These are phyloP conservation scores for Plasmodium falciparum DNA, from an alignment of 169 alveolate species.

Conservation along the genomic window DNA sequence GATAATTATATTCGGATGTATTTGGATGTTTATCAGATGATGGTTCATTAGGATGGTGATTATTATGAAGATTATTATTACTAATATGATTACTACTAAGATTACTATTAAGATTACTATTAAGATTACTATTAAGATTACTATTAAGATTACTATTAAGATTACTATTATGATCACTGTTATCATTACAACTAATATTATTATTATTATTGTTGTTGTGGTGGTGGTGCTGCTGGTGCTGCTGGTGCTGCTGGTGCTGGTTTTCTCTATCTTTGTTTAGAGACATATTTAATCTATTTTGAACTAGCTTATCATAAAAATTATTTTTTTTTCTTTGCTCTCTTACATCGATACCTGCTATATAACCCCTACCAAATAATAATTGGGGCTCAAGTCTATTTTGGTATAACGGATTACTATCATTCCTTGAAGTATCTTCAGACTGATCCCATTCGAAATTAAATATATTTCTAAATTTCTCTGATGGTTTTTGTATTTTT, in stretches of 20 bases:
- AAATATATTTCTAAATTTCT: conserved; percentile 90
- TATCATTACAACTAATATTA: too few species aligned
- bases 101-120: background rate
- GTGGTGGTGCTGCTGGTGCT: background rate
- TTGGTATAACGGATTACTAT: conserved; percentile 92
- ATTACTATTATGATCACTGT: too few species aligned
- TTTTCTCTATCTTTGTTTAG: conserved; percentile 15
- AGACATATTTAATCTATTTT: conserved; percentile 74
- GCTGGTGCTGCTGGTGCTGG: background rate
- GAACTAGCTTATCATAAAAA: conserved; percentile 88
- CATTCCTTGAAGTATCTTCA: conserved; percentile 90
- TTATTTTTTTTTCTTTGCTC: conserved; percentile 87
- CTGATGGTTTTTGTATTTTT: conserved; percentile 94
- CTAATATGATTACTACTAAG: background rate
- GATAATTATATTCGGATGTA: conserved; percentile 1
- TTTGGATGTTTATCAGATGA: conserved; percentile 22
- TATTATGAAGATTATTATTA: background rate
- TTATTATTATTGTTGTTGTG: conserved; percentile 20
- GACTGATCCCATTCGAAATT: conserved; percentile 92
- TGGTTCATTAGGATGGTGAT: background rate
- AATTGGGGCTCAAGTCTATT: conserved; percentile 91
- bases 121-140: background rate
- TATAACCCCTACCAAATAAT: conserved; percentile 93
- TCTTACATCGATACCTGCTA: conserved; percentile 88
- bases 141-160: background rate